These are phyloP conservation scores for Zygosaccharomyces bailii DNA, from an alignment of 805 yeast species.

Conservation along the genomic window DNA sequence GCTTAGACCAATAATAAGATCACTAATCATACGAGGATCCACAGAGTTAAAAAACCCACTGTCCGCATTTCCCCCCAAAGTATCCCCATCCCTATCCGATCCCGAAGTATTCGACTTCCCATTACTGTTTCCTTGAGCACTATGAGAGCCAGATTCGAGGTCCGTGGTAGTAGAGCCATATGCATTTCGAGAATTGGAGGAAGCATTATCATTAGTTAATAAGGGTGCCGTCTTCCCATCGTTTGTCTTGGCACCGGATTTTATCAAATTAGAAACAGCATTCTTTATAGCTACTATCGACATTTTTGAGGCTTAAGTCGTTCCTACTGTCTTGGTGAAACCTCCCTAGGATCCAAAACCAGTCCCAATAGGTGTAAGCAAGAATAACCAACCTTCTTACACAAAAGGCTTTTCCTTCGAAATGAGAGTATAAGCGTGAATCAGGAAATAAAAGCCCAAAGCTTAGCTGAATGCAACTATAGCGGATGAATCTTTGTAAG, in stretches of 20 bases:
- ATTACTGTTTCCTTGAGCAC: not conserved
- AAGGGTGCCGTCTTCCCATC: slow-evolving; percentile 18
- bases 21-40: slow-evolving; percentile 93
- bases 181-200: slow-evolving; percentile 13
- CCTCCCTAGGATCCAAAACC: not conserved
- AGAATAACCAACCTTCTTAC: not conserved
- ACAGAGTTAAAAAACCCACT: slow-evolving; percentile 47
- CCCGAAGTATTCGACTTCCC: not conserved
- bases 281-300: slow-evolving; percentile 34
- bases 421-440: not conserved
- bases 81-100: slow-evolving; percentile 4
- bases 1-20: slow-evolving; percentile 85
- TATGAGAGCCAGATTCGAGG: slow-evolving; percentile 16
- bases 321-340: not conserved
- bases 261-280: slow-evolving; percentile 23
- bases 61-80: not conserved
- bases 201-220: slow-evolving; percentile 17
- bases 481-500: not conserved
- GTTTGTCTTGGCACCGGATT: slow-evolving; percentile 12
- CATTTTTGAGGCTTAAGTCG: slow-evolving; percentile 15
- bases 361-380: not conserved
- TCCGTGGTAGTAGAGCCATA: slow-evolving; percentile 21
- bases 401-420: not conserved
- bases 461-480: not conserved
- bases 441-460: not conserved